Percentiles rank a stretch among this genome's conserved stretches.
Evolutionary conservation across 2,329 filamentous ascomycete genomes (phyloP).

Genomic region (Tothia fuscella): DNA sequence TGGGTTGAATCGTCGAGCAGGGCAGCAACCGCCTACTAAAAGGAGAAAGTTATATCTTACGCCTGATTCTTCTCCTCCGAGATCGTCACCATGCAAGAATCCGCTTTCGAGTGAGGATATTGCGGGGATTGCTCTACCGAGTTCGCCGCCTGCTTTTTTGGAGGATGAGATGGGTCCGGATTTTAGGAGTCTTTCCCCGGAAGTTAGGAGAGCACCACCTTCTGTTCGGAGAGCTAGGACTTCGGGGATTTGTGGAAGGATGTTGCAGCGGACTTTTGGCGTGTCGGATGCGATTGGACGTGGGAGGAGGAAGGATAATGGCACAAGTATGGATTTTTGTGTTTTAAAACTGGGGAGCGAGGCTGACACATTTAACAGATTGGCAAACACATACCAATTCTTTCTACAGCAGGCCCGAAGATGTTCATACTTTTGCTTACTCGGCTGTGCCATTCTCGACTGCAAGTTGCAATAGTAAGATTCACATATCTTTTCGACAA

Average conservation of each 20-base stretch:
- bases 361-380: constrained; percentile 20
- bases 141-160: constrained; percentile 7
- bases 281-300: neutral
- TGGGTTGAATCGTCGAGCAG: constrained; percentile 27
- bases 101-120: constrained; percentile 1
- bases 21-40: constrained; percentile 13
- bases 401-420: constrained; percentile 47
- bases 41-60: constrained; percentile 28
- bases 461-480: constrained; percentile 52
- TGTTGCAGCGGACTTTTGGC: constrained; percentile 7
- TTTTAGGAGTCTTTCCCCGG: constrained; percentile 7
- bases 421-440: constrained; percentile 38
- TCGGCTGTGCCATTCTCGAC: constrained; percentile 53
- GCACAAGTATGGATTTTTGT: constrained; percentile 1
- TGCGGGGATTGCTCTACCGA: constrained; percentile 5
- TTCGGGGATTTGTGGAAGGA: neutral
- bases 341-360: constrained; percentile 10
- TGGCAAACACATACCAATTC: constrained; percentile 48
- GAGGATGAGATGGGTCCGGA: neutral
- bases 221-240: neutral
- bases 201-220: constrained; percentile 1
- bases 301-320: constrained; percentile 5
- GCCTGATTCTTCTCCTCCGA: constrained; percentile 28
- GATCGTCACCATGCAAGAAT: constrained; percentile 27
- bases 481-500: neutral